These are phyloP conservation scores for Yamadazyma tumulicola DNA, from an alignment of 805 yeast species.

Conservation along the genomic window DNA sequence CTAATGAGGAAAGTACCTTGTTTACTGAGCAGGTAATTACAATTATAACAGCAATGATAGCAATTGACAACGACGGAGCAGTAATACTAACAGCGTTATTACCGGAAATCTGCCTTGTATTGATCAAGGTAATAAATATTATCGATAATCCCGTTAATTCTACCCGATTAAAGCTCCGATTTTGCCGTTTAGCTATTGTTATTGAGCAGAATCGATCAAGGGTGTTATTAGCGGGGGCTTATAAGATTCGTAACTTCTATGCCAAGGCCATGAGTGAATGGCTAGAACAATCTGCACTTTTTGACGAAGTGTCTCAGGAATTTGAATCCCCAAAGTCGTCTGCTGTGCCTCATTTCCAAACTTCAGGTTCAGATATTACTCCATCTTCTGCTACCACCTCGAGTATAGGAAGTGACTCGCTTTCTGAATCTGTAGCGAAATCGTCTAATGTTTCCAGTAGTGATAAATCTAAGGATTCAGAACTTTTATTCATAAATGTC, in stretches of 20 bases:
- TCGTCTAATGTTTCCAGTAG: slow-evolving; percentile 2
- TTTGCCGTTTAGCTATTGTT: slow-evolving; percentile 35
- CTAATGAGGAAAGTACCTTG: slow-evolving; percentile 27
- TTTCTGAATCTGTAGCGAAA: slow-evolving; percentile 3
- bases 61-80: slow-evolving; percentile 31
- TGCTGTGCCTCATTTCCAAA: neutral
- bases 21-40: slow-evolving; percentile 50
- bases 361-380: slow-evolving; percentile 1
- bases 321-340: neutral
- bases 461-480: slow-evolving; percentile 7
- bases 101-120: slow-evolving; percentile 25
- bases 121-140: slow-evolving; percentile 25
- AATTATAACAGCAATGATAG: slow-evolving; percentile 40
- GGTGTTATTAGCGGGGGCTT: slow-evolving; percentile 43
- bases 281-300: slow-evolving; percentile 51
- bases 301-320: slow-evolving; percentile 18
- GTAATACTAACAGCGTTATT: slow-evolving; percentile 29
- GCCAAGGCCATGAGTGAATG: slow-evolving; percentile 47
- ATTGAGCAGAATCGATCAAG: slow-evolving; percentile 31
- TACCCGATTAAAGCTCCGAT: slow-evolving; percentile 41
- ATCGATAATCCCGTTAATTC: slow-evolving; percentile 25
- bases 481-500: slow-evolving; percentile 25
- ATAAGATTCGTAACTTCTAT: slow-evolving; percentile 44
- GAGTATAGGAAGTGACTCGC: neutral
- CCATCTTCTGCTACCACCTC: neutral